Conservation (phyloP, 768 basidiomycete species). For the Boletus huronensis region DNA sequence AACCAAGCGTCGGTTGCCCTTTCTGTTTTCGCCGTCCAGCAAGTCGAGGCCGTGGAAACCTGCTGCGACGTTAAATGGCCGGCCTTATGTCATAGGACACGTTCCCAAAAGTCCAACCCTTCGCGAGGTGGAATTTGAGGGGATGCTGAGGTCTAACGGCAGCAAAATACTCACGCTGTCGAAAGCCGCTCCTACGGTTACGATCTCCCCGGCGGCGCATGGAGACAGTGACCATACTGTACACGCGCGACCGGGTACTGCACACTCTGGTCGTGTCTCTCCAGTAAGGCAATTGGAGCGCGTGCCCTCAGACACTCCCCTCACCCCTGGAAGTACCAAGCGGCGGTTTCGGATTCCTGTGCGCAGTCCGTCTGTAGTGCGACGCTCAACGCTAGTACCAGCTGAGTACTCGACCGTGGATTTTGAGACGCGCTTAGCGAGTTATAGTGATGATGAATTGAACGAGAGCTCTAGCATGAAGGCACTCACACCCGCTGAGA, state of each 20-base stretch:
- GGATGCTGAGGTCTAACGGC: conserved; percentile 55
- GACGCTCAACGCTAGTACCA: conserved; percentile 52
- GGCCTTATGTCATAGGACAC: conserved; percentile 64
- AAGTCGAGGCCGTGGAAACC: conserved; percentile 66
- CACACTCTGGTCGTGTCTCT: conserved; percentile 13
- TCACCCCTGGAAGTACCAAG: conserved; percentile 27
- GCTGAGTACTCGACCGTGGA: conserved; percentile 81
- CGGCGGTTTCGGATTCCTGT: conserved; percentile 63
- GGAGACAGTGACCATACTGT: conserved; percentile 32
- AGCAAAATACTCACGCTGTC: conserved; percentile 40
- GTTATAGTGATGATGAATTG: conserved; percentile 48
- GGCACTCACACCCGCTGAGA: conserved; percentile 38
- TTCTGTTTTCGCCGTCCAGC: conserved; percentile 54
- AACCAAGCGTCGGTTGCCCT: conserved; percentile 61
- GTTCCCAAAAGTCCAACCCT: conserved; percentile 50
- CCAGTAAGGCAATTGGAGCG: conserved; percentile 26
- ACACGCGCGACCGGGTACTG: conserved; percentile 23
- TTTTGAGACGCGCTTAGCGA: conserved; percentile 77
- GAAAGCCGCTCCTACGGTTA: conserved; percentile 24
- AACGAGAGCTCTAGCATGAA: conserved; percentile 41
- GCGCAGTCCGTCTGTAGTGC: conserved; percentile 49
- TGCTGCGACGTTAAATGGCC: conserved; percentile 76
- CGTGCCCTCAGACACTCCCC: conserved; percentile 26
- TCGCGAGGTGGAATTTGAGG: conserved; percentile 78
- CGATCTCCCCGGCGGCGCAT: conserved; percentile 21